Percentiles rank a stretch among this genome's conserved stretches.
Evolutionary conservation across 768 basidiomycete species (phyloP).

Genomic region (Terana coerulea): DNA sequence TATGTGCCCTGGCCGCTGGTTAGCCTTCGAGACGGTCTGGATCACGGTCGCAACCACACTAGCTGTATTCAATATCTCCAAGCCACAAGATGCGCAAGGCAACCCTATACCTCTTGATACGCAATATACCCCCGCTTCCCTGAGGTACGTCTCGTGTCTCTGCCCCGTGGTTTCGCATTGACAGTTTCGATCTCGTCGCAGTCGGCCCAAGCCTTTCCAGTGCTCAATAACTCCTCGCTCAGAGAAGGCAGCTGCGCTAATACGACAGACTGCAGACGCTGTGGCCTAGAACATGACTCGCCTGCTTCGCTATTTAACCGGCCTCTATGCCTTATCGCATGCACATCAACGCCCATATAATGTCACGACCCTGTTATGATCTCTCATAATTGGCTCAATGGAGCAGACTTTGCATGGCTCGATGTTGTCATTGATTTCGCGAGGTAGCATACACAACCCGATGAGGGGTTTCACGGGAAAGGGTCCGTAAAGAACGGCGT

Average conservation of each 20-base stretch:
- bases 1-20: slow-evolving; percentile 21
- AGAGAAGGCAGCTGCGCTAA: slow-evolving; percentile 26
- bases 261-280: slow-evolving; percentile 25
- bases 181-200: slow-evolving; percentile 4
- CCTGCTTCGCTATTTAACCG: neutral
- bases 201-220: slow-evolving; percentile 20
- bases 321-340: too few relatives aligned
- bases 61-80: slow-evolving; percentile 16
- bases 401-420: too few relatives aligned
- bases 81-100: slow-evolving; percentile 16
- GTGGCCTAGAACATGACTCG: neutral
- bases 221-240: slow-evolving; percentile 22
- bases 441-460: too few relatives aligned
- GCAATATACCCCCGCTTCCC: slow-evolving; percentile 29
- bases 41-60: slow-evolving; percentile 20
- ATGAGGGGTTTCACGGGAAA: too few relatives aligned
- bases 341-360: too few relatives aligned
- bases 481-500: too few relatives aligned
- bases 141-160: slow-evolving; percentile 21
- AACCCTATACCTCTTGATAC: slow-evolving; percentile 25
- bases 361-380: too few relatives aligned
- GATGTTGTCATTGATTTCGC: too few relatives aligned
- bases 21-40: slow-evolving; percentile 22
- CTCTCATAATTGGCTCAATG: too few relatives aligned
- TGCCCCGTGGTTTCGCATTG: neutral